phyloP scores from a whole-genome alignment of 2,329 filamentous ascomycete species.

The Aspergillus fischeri region DNA sequence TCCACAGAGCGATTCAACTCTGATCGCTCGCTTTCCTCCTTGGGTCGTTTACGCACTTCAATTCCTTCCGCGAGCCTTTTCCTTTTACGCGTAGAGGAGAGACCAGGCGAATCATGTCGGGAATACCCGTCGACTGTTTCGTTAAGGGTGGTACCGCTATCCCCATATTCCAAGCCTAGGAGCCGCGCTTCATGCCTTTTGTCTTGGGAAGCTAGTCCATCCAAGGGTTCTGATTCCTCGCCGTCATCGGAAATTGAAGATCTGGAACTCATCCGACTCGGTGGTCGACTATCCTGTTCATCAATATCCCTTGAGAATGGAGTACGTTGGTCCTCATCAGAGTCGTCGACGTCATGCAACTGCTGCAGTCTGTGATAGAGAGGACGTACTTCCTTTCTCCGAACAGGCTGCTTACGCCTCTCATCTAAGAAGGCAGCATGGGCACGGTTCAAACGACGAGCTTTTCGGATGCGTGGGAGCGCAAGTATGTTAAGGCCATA shows the following conservation, averaged over 20 bases:
- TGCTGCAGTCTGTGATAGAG: conserved; percentile 75
- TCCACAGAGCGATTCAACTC: conserved; percentile 57
- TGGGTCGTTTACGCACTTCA: conserved; percentile 70
- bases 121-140: conserved; percentile 23
- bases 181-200: conserved; percentile 2
- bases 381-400: conserved; percentile 65
- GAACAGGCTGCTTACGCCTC: conserved; percentile 53
- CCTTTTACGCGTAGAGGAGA: conserved; percentile 60
- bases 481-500: conserved; percentile 56
- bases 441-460: conserved; percentile 53
- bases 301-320: conserved; percentile 73
- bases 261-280: conserved; percentile 62
- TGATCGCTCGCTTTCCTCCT: conserved; percentile 79
- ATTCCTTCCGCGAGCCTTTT: conserved; percentile 69
- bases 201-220: conserved; percentile 26
- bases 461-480: conserved; percentile 72
- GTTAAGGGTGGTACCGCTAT: conserved; percentile 14
- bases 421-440: conserved; percentile 67
- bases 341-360: conserved; percentile 75
- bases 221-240: conserved; percentile 16
- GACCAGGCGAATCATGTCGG: conserved; percentile 42
- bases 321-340: conserved; percentile 73
- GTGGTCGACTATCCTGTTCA: conserved; percentile 75
- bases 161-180: conserved; percentile 13
- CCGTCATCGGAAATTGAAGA: conserved; percentile 50